Evolutionary conservation across 768 basidiomycete species (phyloP).

Genomic region (Cantharellus cinnabarinus): DNA sequence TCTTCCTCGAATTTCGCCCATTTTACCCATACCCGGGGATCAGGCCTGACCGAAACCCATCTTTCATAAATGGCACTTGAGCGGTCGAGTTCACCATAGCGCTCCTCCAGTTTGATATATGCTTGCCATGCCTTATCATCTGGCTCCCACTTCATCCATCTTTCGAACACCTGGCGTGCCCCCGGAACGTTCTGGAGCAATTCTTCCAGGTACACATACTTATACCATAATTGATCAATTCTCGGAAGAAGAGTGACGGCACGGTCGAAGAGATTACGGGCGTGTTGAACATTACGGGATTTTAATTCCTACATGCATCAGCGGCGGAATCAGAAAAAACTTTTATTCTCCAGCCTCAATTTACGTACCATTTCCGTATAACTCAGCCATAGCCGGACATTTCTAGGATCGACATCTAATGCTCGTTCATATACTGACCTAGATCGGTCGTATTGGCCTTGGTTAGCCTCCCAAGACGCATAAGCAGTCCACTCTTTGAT

Average conservation of each 20-base stretch:
- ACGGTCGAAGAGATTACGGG: constrained; percentile 91
- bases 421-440: constrained; percentile 94
- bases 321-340: neutral
- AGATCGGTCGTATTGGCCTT: constrained; percentile 89
- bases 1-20: constrained; percentile 50
- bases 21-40: constrained; percentile 42
- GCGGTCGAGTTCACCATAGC: constrained; percentile 79
- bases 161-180: constrained; percentile 91
- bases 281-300: constrained; percentile 90
- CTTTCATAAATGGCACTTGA: constrained; percentile 87
- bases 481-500: constrained; percentile 28
- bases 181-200: constrained; percentile 90
- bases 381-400: constrained; percentile 78
- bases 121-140: constrained; percentile 99
- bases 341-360: too few relatives aligned
- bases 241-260: constrained; percentile 92
- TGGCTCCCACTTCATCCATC: constrained; percentile 99
- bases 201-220: constrained; percentile 97
- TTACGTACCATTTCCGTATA: constrained; percentile 50
- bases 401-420: constrained; percentile 81
- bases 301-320: constrained; percentile 46
- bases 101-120: constrained; percentile 94
- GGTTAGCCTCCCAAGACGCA: constrained; percentile 58
- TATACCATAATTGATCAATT: constrained; percentile 97
- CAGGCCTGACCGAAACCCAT: constrained; percentile 43